These are phyloP conservation scores for Curvularia lunata DNA, from an alignment of 2,329 filamentous ascomycete genomes.

Conservation along the genomic window DNA sequence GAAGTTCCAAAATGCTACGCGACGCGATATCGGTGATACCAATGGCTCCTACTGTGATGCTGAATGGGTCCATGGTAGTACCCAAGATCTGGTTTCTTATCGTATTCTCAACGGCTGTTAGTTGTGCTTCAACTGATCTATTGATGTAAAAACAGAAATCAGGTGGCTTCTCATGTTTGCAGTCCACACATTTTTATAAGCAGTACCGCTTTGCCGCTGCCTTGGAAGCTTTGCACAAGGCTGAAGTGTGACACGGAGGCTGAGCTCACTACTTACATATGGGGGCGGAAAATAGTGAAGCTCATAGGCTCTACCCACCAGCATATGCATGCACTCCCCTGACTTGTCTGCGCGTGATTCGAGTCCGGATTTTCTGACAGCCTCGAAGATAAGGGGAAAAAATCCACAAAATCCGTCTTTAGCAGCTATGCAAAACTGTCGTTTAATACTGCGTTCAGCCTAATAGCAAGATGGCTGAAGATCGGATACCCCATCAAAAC, in stretches of 20 bases:
- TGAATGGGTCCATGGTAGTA: conserved; percentile 12
- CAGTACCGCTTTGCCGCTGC: no score
- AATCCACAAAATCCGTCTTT: background rate
- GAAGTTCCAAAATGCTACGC: conserved; percentile 16
- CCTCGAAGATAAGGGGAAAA: background rate
- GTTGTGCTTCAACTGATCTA: background rate
- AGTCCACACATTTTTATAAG: no score
- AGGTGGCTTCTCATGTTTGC: background rate
- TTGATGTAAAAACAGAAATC: background rate
- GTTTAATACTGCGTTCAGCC: background rate
- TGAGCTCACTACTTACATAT: background rate
- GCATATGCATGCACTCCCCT: background rate
- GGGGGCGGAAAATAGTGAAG: background rate
- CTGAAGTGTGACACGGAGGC: no score
- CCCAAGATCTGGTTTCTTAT: no score
- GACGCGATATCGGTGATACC: conserved; percentile 15
- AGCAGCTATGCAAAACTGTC: background rate
- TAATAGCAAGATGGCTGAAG: background rate
- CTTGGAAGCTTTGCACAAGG: no score
- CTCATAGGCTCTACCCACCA: background rate
- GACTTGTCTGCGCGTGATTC: background rate
- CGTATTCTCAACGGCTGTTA: background rate
- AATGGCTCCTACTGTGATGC: conserved; percentile 7
- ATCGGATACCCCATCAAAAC: background rate
- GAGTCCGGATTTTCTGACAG: background rate